Conservation (phyloP, 768 basidiomycete genomes). For the Pholiota conissans region DNA sequence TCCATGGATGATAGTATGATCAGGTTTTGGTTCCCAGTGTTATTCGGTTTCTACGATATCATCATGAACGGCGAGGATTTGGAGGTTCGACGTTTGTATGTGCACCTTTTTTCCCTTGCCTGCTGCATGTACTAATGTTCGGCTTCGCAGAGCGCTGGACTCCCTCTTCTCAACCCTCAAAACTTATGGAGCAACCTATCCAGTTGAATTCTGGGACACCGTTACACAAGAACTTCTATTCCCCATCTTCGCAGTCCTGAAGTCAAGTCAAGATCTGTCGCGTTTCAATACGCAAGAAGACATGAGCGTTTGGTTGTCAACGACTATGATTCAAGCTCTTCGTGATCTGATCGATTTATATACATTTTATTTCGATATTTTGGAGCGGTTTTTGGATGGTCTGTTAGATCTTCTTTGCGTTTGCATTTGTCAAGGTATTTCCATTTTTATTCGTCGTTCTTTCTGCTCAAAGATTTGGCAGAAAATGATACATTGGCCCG, state of each 20-base stretch:
- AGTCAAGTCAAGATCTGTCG: slow-evolving; percentile 88
- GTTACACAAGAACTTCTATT: slow-evolving; percentile 95
- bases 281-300: slow-evolving; percentile 96
- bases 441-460: background rate
- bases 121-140: slow-evolving; percentile 9
- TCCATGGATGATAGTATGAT: slow-evolving; percentile 84
- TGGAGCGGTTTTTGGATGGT: slow-evolving; percentile 92
- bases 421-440: slow-evolving; percentile 97
- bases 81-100: slow-evolving; percentile 94
- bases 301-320: slow-evolving; percentile 99
- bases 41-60: slow-evolving; percentile 99
- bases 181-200: slow-evolving; percentile 81
- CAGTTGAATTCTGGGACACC: slow-evolving; percentile 96
- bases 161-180: slow-evolving; percentile 94
- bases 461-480: slow-evolving; percentile 27
- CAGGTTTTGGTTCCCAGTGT: slow-evolving; percentile 93
- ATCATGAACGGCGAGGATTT: slow-evolving; percentile 99
- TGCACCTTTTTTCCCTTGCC: slow-evolving; percentile 10
- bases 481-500: slow-evolving; percentile 98
- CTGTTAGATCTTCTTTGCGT: slow-evolving; percentile 90
- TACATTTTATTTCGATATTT: slow-evolving; percentile 89
- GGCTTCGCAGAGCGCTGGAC: slow-evolving; percentile 81
- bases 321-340: slow-evolving; percentile 98
- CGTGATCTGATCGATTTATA: slow-evolving; percentile 95
- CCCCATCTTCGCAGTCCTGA: slow-evolving; percentile 96